phyloP scores from a whole-genome alignment of 176 grass and related monocot genomes.

The Alopecurus myosuroides region DNA sequence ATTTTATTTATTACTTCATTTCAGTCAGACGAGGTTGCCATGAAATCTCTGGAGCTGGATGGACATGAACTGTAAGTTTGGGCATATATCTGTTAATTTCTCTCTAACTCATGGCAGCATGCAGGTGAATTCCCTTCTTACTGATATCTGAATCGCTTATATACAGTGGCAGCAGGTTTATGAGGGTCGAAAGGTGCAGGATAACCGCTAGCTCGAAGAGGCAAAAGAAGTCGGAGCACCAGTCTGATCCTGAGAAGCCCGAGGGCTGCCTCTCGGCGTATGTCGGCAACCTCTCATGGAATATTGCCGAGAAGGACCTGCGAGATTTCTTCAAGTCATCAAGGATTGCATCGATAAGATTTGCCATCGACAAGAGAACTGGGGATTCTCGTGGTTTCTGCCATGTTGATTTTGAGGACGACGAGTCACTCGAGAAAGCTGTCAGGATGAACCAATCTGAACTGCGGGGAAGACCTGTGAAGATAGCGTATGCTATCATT shows the following conservation, averaged over 20 bases:
- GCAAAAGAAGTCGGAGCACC: constrained; percentile 61
- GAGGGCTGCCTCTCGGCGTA: constrained; percentile 82
- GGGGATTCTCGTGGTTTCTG: constrained; percentile 67
- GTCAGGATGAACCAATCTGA: constrained; percentile 70
- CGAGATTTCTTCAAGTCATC: constrained; percentile 53
- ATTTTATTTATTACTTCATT: background rate
- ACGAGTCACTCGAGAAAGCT: constrained; percentile 67
- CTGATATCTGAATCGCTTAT: background rate
- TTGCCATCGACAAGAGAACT: constrained; percentile 56
- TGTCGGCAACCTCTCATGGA: constrained; percentile 79
- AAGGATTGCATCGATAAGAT: constrained; percentile 66
- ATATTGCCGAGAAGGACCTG: constrained; percentile 62
- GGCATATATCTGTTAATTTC: background rate
- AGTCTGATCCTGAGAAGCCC: constrained; percentile 59
- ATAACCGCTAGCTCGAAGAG: constrained; percentile 40
- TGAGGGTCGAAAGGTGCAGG: constrained; percentile 75
- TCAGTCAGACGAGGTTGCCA: constrained; percentile 48
- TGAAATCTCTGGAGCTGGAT: constrained; percentile 62
- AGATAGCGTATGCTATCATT: constrained; percentile 73
- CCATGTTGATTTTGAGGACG: constrained; percentile 84
- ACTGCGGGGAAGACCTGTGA: constrained; percentile 59
- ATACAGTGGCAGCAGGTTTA: constrained; percentile 55
- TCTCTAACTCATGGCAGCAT: background rate
- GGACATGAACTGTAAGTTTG: constrained; percentile 65
- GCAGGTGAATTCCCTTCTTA: background rate